Percentiles rank a stretch among this genome's conserved stretches.
phyloP scores from a whole-genome alignment of 257 asterid genomes.

The Henckelia pumila region DNA sequence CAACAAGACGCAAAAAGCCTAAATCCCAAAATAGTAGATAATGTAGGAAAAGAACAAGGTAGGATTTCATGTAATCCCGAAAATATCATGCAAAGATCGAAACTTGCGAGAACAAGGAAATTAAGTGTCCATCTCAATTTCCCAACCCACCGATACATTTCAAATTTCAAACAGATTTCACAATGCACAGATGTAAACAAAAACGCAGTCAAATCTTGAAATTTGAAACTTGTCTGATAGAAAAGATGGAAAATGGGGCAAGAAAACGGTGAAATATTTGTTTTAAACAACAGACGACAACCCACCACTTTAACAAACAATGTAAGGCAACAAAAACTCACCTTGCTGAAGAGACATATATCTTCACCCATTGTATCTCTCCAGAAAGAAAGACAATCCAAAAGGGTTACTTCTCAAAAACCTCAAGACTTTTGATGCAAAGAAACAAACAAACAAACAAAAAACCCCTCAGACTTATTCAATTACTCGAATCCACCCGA shows the following conservation, averaged over 20 bases:
- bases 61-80: not conserved
- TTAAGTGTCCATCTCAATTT: not conserved
- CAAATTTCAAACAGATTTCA: not conserved
- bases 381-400: constrained; percentile 22
- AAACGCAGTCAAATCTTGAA: constrained; percentile 8
- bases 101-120: not conserved
- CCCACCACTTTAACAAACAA: constrained; percentile 10
- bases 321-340: constrained; percentile 30
- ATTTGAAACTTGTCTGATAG: not conserved
- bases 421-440: too few relatives aligned
- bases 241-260: not conserved
- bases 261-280: not conserved
- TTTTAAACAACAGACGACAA: constrained; percentile 10
- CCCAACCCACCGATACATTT: not conserved
- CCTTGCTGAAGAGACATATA: constrained; percentile 76
- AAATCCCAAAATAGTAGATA: not conserved
- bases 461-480: constrained; percentile 36
- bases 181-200: too few relatives aligned
- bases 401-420: constrained; percentile 2
- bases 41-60: not conserved
- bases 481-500: constrained; percentile 21
- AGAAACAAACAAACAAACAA: too few relatives aligned
- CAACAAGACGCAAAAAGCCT: not conserved
- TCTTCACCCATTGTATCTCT: constrained; percentile 65
- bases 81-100: not conserved